Conservation (phyloP, 179 eudicot species). For the Silene vulgaris region DNA sequence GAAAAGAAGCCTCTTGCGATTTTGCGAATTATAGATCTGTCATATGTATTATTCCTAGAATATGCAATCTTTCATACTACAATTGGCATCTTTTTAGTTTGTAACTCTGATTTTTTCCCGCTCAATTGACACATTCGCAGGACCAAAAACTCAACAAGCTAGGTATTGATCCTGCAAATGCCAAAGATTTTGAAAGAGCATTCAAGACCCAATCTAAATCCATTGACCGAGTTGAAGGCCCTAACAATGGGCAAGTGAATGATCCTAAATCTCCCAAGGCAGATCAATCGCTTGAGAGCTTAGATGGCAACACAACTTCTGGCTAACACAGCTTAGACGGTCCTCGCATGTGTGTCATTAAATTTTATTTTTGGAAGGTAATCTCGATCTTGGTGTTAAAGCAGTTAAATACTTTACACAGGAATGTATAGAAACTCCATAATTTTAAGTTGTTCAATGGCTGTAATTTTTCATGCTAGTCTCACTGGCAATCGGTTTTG, state of each 20-base stretch:
- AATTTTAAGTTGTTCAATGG: slow-evolving; percentile 3
- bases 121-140: not conserved
- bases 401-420: not conserved
- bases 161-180: not conserved
- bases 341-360: not conserved
- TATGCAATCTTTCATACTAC: too few relatives aligned
- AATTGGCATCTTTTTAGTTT: too few relatives aligned
- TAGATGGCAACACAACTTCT: not conserved
- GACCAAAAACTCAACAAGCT: slow-evolving; percentile 4
- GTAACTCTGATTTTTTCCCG: too few relatives aligned
- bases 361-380: not conserved
- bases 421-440: slow-evolving; percentile 3
- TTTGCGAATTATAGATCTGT: too few relatives aligned
- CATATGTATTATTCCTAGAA: too few relatives aligned
- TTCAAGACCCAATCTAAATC: slow-evolving; percentile 48
- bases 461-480: not conserved
- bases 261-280: slow-evolving; percentile 41
- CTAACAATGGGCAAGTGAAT: slow-evolving; percentile 33
- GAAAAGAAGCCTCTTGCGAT: too few relatives aligned
- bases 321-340: not conserved
- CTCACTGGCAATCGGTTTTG: not conserved
- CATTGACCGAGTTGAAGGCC: slow-evolving; percentile 43
- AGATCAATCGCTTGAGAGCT: slow-evolving; percentile 28
- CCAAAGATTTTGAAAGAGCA: slow-evolving; percentile 28
- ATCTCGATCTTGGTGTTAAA: not conserved